Base-by-base conservation (phyloP, 441 rosid species). In the Aquilaria agallochum region DNA sequence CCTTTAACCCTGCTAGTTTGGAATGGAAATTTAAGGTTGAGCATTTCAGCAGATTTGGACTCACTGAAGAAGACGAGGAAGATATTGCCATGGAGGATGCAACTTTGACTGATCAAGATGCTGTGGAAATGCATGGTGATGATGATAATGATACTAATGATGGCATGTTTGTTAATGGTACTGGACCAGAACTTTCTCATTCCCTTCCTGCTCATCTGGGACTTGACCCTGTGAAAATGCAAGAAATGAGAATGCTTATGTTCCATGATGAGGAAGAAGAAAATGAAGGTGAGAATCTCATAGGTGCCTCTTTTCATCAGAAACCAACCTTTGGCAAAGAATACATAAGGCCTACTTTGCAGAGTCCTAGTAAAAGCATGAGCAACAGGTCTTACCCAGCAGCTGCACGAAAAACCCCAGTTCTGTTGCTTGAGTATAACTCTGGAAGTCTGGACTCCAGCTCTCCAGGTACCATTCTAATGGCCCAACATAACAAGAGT, bases 121-220 rank as follows among this genome's bases (percentile, higher is more conserved):
- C 70, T 31, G 59, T 50, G 31, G 71, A 61, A 60, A 74, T 74
- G 68, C 76, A 72, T 73, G 86, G 68, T 60, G 81, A 69, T 46
- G 79, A 83, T 69, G 59, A 72, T 60, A 63, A 69, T 56, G 83
- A 74, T 44, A 58, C 67, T 62, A 77, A 76, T 74, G 79, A 78
- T 61, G 92, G 75, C 51, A 54, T 72, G 68, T 77, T 36, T 58
- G 71, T 68, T 56, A 81, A 82, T 65, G 64, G 70, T 74, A 71
- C 49, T 60, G 86, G 77, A 62, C 76, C 83, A 13, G 77, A 83
- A 78, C 95, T 95, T 80, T 87, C 95, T 76, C 98, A 89, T 76
- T 92, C 99, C 73, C 96, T 92, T 71, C 99, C 97, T 59, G 78
- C 96, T 11, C 95, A 88, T 86, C 87, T 95, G 48, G 86, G 98